phyloP scores from a whole-genome alignment of 169 alveolate species.

The Fabrea salina region DNA sequence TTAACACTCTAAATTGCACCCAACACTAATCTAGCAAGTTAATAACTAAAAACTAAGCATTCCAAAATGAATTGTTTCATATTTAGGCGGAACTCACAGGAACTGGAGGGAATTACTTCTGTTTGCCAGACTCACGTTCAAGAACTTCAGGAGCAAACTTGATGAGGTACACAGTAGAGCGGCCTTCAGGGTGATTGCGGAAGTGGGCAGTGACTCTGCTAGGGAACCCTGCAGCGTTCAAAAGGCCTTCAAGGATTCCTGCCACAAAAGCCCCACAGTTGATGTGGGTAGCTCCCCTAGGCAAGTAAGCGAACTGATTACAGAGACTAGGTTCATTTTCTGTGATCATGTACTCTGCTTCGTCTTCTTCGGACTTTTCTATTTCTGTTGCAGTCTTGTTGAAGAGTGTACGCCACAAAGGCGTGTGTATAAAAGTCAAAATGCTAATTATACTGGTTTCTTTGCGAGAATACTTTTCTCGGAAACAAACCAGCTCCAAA shows the following conservation, averaged over 20 bases:
- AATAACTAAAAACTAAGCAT: too few species aligned
- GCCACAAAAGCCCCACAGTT: constrained; percentile 34
- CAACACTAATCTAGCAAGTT: too few species aligned
- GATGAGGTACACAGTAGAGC: not conserved
- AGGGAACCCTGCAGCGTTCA: constrained; percentile 27
- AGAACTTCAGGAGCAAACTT: constrained; percentile 28
- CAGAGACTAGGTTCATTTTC: constrained; percentile 9
- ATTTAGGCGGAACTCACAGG: too few species aligned
- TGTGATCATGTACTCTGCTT: constrained; percentile 2
- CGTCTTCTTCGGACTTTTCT: not conserved
- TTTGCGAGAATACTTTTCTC: constrained; percentile 2
- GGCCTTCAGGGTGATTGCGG: not conserved
- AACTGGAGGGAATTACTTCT: too few species aligned
- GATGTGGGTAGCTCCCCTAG: not conserved
- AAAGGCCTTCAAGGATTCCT: constrained; percentile 36
- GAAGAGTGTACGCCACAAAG: constrained; percentile 2
- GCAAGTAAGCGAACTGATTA: not conserved
- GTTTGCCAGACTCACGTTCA: too few species aligned
- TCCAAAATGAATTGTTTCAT: too few species aligned
- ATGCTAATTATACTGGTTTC: constrained; percentile 12
- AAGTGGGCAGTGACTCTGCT: constrained; percentile 22
- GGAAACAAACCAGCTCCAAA: constrained; percentile 12
- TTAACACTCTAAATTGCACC: too few species aligned
- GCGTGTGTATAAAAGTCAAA: not conserved
- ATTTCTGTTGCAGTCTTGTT: not conserved